Evolutionary conservation across 352 stramenopile species (phyloP).

Genomic region (Phytopythium delawarense): DNA sequence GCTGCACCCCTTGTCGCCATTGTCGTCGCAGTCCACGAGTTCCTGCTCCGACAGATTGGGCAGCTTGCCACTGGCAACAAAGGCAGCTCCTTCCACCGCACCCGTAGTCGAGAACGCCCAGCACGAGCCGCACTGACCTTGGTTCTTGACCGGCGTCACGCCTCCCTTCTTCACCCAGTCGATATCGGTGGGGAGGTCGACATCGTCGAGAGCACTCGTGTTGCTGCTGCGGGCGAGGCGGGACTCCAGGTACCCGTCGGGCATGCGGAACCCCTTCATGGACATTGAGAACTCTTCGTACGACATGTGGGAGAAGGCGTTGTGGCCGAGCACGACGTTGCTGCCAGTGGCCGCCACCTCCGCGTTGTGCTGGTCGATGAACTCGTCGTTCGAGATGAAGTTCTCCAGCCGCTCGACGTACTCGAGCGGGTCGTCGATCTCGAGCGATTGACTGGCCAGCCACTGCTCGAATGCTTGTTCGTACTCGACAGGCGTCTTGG

Average conservation of each 20-base stretch:
- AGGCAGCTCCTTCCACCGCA: constrained; percentile 96
- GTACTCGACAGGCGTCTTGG: constrained; percentile 62
- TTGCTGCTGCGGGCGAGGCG: constrained; percentile 39
- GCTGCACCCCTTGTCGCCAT: constrained; percentile 95
- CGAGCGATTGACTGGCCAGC: constrained; percentile 41
- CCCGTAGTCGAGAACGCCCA: constrained; percentile 97
- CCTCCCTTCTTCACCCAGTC: constrained; percentile 94
- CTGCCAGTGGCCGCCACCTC: neutral
- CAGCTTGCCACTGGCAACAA: constrained; percentile 90
- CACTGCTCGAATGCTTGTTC: constrained; percentile 62
- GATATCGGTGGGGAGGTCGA: constrained; percentile 70
- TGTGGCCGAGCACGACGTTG: constrained; percentile 23
- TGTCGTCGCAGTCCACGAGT: constrained; percentile 96
- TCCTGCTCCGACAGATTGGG: constrained; percentile 96
- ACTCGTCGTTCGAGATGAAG: constrained; percentile 86
- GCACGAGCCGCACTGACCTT: constrained; percentile 94
- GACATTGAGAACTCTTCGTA: constrained; percentile 91
- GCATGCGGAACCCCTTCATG: constrained; percentile 51
- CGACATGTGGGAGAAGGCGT: constrained; percentile 88
- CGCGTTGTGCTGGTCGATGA: constrained; percentile 81
- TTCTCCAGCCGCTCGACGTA: constrained; percentile 66
- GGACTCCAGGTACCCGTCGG: constrained; percentile 55
- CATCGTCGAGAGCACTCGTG: constrained; percentile 16
- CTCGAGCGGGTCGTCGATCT: constrained; percentile 57
- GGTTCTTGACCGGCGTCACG: constrained; percentile 92